Evolutionary conservation across 2,329 filamentous ascomycete species (phyloP), one percentile per base, ranked within the genome.

Genomic region (Hansfordia pulvinata): DNA sequence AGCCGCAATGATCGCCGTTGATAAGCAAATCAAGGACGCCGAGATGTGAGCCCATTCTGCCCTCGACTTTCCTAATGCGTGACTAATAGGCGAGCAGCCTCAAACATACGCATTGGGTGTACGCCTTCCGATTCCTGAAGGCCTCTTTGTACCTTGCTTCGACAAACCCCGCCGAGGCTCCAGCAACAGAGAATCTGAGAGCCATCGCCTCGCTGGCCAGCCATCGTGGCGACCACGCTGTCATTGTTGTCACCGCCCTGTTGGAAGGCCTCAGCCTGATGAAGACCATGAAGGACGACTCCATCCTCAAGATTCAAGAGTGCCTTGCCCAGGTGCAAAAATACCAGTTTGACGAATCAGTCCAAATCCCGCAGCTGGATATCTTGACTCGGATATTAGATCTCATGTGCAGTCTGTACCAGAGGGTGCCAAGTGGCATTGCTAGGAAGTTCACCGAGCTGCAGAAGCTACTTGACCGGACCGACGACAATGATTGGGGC

Each of bases 241-340:
- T 84, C 26, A 70, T 66, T 29, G 67, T 79, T 7, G 62, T 77
- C 23, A 69, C 74, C 8, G 72, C 70, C 8, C 56, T 79, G 4
- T 54, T 85, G 6, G 77, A 85, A 46, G 77, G 76, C 0, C 59
- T 85, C 26, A 64, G 76, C 2, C 68, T 83, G 35, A 56, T 86
- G 25, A 71, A 70, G 33, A 68, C 66, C 6, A 64, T 64, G 33
- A 71, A 70, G 27, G 58, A 71, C 8, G 77, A 83, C 32, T 66
- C 68, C 32, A 54, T 77, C n/a, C 72, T 80, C 35, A 66, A 76
- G 31, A 72, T 82, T 17, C 77, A 84, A 40, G 62, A 67, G 23
- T 80, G 79, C 27, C 67, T 88, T 36, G 80, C 81, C n/a, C 67
- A 76, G 26, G 78, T 75, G 5, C 62, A 76, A 31, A 81, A 76